Evolutionary conservation across 2,329 filamentous ascomycete genomes (phyloP).

Genomic region (Huntiella moniliformis): DNA sequence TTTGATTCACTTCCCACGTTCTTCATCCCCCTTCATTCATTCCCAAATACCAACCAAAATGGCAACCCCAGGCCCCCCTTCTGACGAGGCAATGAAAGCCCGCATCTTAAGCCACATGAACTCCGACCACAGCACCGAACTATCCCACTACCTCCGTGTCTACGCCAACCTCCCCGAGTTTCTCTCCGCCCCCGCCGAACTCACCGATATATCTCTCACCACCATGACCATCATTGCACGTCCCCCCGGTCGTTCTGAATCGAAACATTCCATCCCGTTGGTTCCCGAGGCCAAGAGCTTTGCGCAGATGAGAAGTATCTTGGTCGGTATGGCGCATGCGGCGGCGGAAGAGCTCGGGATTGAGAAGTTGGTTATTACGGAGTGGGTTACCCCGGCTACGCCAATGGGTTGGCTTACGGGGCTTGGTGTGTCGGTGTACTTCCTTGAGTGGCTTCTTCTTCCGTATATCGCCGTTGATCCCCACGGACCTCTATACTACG

Average conservation of each 20-base stretch:
- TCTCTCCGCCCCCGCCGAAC: not conserved
- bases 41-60: not conserved
- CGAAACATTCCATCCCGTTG: constrained; percentile 38
- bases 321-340: constrained; percentile 50
- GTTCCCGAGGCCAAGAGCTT: constrained; percentile 50
- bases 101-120: constrained; percentile 67
- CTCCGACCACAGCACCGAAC: constrained; percentile 54
- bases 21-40: too few relatives aligned
- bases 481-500: not conserved
- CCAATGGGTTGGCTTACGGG: constrained; percentile 17
- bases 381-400: constrained; percentile 22
- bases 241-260: constrained; percentile 16
- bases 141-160: constrained; percentile 40
- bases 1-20: too few relatives aligned
- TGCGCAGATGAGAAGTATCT: constrained; percentile 46
- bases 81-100: constrained; percentile 18
- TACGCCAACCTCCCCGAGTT: not conserved
- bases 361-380: constrained; percentile 24
- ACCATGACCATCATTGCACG: constrained; percentile 42
- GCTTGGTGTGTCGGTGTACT: constrained; percentile 33
- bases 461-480: not conserved
- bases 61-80: constrained; percentile 3
- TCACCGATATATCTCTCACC: constrained; percentile 21
- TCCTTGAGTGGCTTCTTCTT: constrained; percentile 20
- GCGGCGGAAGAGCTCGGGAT: constrained; percentile 41